Evolutionary conservation across 257 asterid genomes (phyloP), one percentile per base, ranked within the genome.

Genomic region (Nicotiana obtusifolia): DNA sequence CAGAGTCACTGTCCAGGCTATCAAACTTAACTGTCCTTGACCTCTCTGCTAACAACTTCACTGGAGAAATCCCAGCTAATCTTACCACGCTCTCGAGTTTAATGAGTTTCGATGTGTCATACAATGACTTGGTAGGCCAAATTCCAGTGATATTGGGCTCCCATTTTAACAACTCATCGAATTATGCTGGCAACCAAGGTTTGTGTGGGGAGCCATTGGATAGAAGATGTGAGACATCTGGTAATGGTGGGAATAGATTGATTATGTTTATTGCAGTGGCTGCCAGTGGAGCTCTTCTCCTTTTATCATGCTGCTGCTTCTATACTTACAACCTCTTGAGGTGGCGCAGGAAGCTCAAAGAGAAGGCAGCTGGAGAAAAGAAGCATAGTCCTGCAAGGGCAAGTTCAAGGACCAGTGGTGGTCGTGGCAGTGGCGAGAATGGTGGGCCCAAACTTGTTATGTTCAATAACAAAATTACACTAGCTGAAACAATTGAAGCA

Each of bases 261-360:
- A 88, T 92, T 82, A 59, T 91, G 86, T 90, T 92, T 37, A 81
- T 90, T 80, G 97, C 95, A 5, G 87, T 91, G 82, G 89, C 93
- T 57, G 92, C 94, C 8, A 87, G 91, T 41, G 97, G 95, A 47
- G 86, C 90, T 65, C 84, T 91, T 80, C 86, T 92, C 53, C 86
- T 86, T 84, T 65, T 89, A 30, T 90, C 93, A 33, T 92, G 92
- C 75, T 92, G 95, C 82, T 92, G 97, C 88, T 90, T 91, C 87
- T 93, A 91, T 26, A 85, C 84, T 65, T 93, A 91, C 85, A 88
- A 86, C 82, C 86, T 91, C 85, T 81, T 93, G 85, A 90, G 86
- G 84, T 93, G 97, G 97, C 93, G 94, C 13, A 91, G 89, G 84
- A 93, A 67, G 88, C 87, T 91, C 77, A 89, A 84, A 85, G 84